Conservation (phyloP, 768 basidiomycete genomes). For the Suillus lakei region DNA sequence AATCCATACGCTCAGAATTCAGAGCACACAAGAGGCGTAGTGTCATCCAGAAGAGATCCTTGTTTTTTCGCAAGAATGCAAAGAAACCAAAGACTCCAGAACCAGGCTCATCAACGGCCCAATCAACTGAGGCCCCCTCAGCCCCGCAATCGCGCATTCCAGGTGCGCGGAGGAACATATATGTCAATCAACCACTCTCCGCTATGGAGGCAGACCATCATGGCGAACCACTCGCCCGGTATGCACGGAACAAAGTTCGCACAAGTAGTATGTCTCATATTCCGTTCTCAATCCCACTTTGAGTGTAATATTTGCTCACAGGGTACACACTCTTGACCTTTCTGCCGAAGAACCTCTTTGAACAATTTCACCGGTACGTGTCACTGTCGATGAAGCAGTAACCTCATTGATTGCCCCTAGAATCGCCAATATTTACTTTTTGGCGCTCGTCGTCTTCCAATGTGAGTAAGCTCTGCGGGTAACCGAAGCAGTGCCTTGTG, state of each 20-base stretch:
- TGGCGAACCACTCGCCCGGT: conserved; percentile 82
- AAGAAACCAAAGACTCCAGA: conserved; percentile 47
- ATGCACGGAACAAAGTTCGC: conserved; percentile 90
- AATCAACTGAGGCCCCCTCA: conserved; percentile 23
- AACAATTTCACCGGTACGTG: conserved; percentile 87
- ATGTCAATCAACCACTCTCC: conserved; percentile 76
- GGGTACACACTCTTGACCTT: conserved; percentile 93
- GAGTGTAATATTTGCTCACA: conserved; percentile 33
- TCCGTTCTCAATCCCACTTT: neutral
- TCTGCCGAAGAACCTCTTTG: conserved; percentile 90
- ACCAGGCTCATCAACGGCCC: conserved; percentile 31
- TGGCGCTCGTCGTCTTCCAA: conserved; percentile 81
- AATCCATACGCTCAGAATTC: conserved; percentile 81
- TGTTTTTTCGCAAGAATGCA: conserved; percentile 58
- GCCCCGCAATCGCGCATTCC: conserved; percentile 33
- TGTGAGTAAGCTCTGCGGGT: conserved; percentile 42
- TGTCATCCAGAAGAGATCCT: conserved; percentile 50
- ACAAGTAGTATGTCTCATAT: conserved; percentile 76
- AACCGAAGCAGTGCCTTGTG: neutral
- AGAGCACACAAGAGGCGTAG: conserved; percentile 64
- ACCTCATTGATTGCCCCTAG: conserved; percentile 37
- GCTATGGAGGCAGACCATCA: conserved; percentile 65
- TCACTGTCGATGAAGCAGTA: neutral
- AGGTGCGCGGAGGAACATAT: conserved; percentile 72
- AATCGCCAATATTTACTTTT: conserved; percentile 92